Base-by-base conservation (phyloP, 2,329 filamentous ascomycete species). In the Colletotrichum horii region DNA sequence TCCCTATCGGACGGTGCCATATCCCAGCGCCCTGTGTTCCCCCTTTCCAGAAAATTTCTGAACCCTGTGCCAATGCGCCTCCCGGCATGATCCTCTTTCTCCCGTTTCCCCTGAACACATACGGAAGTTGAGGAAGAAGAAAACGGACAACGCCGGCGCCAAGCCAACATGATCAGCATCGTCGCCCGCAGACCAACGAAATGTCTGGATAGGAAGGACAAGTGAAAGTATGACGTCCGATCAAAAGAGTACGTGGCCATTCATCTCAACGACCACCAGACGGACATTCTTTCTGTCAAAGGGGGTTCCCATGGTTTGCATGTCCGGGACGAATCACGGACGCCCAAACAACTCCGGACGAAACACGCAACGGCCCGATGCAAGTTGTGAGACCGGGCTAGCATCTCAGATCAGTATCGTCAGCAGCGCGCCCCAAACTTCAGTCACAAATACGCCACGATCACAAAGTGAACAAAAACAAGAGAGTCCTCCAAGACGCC, bases 341-440 rank as follows among this genome's bases (percentile, higher is more conserved):
- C 30, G 19, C 16, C 56, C 60, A 62, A 62, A 38, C 60, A 16
- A 62, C 26, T 69, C 34, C 69, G 43, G 65, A 75, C 70, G 64
- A 73, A 66, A 72, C 73, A 64, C 69, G 24, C 69, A 64, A 72
- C 69, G 62, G 62, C 38, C 69, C 69, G 55, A 55, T 55, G 19
- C 32, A 30, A 19, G 48, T 65, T 36, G 28, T 34, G 43, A 55
- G 66, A 52, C 66, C 38, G 34, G 43, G 43, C 56, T 16, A 48
- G 32, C n/a, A 65, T 58, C 32, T 24, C 26, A 30, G 19, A 61
- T 61, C 2, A 32, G 30, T 34, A 16, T n/a, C 36, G 28, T 38
- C 36, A 56, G 9, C 52, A 7, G 11, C 52, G 8, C 22, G 28
- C 38, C n/a, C 16, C 55, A 22, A 71, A 68, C n/a, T 24, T 26